phyloP scores from a whole-genome alignment of 164 flowering plant species.

The Kingdonia uniflora region DNA sequence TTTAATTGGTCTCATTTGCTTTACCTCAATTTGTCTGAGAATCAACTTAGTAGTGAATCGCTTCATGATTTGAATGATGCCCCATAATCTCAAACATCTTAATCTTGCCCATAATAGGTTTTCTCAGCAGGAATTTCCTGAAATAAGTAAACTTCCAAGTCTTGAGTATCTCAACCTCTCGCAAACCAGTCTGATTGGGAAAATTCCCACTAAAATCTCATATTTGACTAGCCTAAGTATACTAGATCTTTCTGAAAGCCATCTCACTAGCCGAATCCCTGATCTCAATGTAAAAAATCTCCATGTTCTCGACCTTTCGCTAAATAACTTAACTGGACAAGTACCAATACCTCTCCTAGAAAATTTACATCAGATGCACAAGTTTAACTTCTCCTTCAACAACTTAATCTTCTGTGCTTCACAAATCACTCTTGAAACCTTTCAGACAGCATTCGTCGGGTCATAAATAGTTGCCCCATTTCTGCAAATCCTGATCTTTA shows the following conservation, averaged over 20 bases:
- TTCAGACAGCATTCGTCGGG: conserved; percentile 42
- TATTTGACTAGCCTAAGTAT: conserved; percentile 29
- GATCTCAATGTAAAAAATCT: conserved; percentile 24
- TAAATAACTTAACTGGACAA: conserved; percentile 54
- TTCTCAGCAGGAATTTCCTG: conserved; percentile 36
- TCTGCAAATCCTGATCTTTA: conserved; percentile 52
- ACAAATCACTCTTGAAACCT: conserved; percentile 22
- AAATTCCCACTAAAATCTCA: conserved; percentile 38
- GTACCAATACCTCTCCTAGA: conserved; percentile 32
- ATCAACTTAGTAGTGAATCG: conserved; percentile 59
- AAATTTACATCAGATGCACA: conserved; percentile 43
- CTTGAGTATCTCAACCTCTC: conserved; percentile 77
- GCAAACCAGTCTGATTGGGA: conserved; percentile 31
- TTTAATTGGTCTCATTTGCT: conserved; percentile 56
- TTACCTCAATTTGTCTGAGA: conserved; percentile 61
- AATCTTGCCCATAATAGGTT: conserved; percentile 72
- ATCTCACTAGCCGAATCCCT: conserved; percentile 51
- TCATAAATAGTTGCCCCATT: conserved; percentile 54
- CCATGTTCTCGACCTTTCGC: conserved; percentile 51
- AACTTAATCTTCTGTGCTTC: conserved; percentile 53
- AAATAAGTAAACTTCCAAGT: conserved; percentile 20
- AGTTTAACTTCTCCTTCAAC: conserved; percentile 63
- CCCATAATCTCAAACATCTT: conserved; percentile 50
- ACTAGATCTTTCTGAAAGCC: conserved; percentile 64
- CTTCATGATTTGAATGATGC: conserved; percentile 31